Percentiles rank a stretch among this genome's conserved stretches.
These are phyloP conservation scores for Claviceps maximensis DNA, from an alignment of 2,329 filamentous ascomycete genomes.

Conservation along the genomic window DNA sequence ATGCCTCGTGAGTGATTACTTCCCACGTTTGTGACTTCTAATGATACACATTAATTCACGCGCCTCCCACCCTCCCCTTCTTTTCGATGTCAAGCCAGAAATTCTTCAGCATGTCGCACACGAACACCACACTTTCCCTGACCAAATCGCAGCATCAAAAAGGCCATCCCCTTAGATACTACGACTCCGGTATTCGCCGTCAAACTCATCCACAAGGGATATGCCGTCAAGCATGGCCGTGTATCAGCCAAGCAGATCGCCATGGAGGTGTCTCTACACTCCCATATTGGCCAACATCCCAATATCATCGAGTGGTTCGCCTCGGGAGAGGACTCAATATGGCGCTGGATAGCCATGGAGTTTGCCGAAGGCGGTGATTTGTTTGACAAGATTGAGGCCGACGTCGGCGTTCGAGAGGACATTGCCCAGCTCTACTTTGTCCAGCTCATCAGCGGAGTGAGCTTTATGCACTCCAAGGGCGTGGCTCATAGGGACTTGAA, in stretches of 20 bases:
- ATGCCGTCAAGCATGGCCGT: slow-evolving; percentile 78
- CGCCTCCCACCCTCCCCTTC: background rate
- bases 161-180: slow-evolving; percentile 63
- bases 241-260: slow-evolving; percentile 80
- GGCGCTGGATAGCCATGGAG: slow-evolving; percentile 99
- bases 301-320: slow-evolving; percentile 93
- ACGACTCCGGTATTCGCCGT: slow-evolving; percentile 78
- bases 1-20: slow-evolving; percentile 68
- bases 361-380: slow-evolving; percentile 88
- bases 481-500: slow-evolving; percentile 87
- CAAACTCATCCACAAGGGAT: slow-evolving; percentile 97
- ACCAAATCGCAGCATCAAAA: slow-evolving; percentile 59
- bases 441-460: slow-evolving; percentile 79
- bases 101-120: slow-evolving; percentile 1
- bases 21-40: background rate
- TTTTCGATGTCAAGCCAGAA: background rate
- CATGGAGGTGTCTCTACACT: slow-evolving; percentile 85
- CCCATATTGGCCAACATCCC: slow-evolving; percentile 73
- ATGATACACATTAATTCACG: no score
- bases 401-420: slow-evolving; percentile 85
- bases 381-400: slow-evolving; percentile 98
- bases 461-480: slow-evolving; percentile 92
- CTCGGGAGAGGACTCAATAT: slow-evolving; percentile 69
- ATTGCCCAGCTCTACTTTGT: slow-evolving; percentile 95
- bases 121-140: slow-evolving; percentile 1